A percentile compares a stretch with the other conserved stretches of the same genome.
Evolutionary conservation across 345 rosid species (phyloP).

Genomic region (Lumnitzera littorea): DNA sequence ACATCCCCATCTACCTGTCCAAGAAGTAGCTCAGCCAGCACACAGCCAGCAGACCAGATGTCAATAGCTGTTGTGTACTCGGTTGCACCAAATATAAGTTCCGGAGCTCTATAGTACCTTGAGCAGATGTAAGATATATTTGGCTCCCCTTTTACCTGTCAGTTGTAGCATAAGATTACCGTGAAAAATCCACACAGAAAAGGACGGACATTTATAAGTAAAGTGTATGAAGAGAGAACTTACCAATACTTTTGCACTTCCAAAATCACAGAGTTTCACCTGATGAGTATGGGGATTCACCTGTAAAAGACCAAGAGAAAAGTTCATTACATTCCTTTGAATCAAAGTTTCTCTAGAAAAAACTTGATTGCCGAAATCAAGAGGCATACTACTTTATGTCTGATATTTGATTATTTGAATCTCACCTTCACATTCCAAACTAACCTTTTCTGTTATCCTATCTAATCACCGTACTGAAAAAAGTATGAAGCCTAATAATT

Average conservation of each 20-base stretch:
- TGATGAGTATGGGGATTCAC: slow-evolving; percentile 98
- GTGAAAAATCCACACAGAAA: slow-evolving; percentile 3
- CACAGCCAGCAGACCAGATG: slow-evolving; percentile 98
- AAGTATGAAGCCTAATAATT: too few species aligned
- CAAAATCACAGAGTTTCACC: slow-evolving; percentile 95
- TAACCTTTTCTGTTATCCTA: too few species aligned
- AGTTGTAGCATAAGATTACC: neutral
- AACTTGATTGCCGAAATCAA: too few species aligned
- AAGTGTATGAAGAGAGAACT: slow-evolving; percentile 10
- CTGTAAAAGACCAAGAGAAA: slow-evolving; percentile 26
- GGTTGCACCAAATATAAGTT: slow-evolving; percentile 96
- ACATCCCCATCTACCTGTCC: slow-evolving; percentile 53
- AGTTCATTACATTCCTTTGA: too few species aligned
- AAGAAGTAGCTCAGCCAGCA: slow-evolving; percentile 82
- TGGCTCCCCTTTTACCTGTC: slow-evolving; percentile 96
- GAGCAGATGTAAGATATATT: slow-evolving; percentile 97
- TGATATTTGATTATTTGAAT: too few species aligned
- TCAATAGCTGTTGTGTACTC: slow-evolving; percentile 92
- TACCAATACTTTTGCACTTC: slow-evolving; percentile 98
- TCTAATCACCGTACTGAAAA: too few species aligned
- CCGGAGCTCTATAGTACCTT: slow-evolving; percentile 96
- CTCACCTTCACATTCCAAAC: too few species aligned
- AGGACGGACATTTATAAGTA: neutral
- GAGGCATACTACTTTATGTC: too few species aligned
- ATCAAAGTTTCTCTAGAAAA: too few species aligned